Conservation (phyloP, 2,329 filamentous ascomycete genomes). For the Cordyceps militaris region DNA sequence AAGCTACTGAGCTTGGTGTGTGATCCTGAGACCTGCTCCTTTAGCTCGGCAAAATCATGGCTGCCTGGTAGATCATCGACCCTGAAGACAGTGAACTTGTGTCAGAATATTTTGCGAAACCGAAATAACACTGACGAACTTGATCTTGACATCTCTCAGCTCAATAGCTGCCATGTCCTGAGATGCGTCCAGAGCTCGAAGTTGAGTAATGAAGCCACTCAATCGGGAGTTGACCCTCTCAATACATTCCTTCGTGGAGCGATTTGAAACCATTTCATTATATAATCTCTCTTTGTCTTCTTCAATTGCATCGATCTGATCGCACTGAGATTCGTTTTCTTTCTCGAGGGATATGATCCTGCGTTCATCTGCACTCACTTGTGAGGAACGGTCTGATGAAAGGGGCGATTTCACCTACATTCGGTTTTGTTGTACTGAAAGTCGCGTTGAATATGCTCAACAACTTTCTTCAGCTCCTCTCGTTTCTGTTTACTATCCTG, state of each 20-base stretch:
- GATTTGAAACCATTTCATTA: background rate
- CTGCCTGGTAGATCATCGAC: background rate
- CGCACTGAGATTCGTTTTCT: background rate
- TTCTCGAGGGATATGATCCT: background rate
- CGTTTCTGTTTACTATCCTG: constrained; percentile 3
- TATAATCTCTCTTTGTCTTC: background rate
- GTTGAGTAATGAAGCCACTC: background rate
- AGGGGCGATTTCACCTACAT: background rate
- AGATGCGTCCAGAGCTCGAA: constrained; percentile 1
- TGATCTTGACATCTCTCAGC: background rate
- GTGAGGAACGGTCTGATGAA: background rate
- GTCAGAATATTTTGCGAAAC: too few species aligned
- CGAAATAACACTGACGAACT: background rate
- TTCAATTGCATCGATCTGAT: background rate
- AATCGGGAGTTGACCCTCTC: background rate
- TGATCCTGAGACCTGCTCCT: background rate
- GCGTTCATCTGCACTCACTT: background rate
- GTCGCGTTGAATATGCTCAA: background rate
- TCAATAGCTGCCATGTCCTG: constrained; percentile 1
- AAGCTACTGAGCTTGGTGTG: background rate
- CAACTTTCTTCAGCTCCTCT: background rate
- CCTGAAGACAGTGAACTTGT: background rate
- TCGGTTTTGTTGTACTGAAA: background rate
- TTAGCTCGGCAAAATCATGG: background rate
- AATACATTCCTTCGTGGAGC: background rate